Percentiles rank a stretch among this genome's conserved stretches.
phyloP scores from a whole-genome alignment of 192 early-diverging fungal species.

The Chytriomyces sp. region DNA sequence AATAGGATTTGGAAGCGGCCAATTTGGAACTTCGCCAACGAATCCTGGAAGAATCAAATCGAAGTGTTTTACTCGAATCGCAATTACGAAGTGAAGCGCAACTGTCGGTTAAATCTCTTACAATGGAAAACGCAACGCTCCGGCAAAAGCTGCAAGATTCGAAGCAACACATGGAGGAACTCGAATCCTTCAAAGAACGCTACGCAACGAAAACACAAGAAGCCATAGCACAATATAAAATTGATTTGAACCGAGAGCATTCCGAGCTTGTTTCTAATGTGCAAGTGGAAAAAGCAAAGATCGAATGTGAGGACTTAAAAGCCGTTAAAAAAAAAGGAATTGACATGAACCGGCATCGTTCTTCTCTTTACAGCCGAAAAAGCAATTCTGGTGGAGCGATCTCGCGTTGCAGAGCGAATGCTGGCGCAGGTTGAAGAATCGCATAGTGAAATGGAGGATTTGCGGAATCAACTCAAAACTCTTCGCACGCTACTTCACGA shows the following conservation, averaged over 20 bases:
- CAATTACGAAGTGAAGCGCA: conserved; percentile 49
- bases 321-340: neutral
- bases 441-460: conserved; percentile 23
- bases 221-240: conserved; percentile 55
- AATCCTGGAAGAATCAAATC: conserved; percentile 47
- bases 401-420: conserved; percentile 29
- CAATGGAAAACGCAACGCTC: conserved; percentile 42
- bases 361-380: conserved; percentile 33
- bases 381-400: conserved; percentile 39
- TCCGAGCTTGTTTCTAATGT: conserved; percentile 33
- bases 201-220: conserved; percentile 54
- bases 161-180: conserved; percentile 31
- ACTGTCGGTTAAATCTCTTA: conserved; percentile 37
- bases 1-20: neutral
- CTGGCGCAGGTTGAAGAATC: conserved; percentile 17
- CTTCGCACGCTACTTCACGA: conserved; percentile 12
- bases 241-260: conserved; percentile 51
- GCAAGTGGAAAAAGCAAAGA: conserved; percentile 47
- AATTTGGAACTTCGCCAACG: conserved; percentile 45
- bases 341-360: neutral
- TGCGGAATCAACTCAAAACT: conserved; percentile 35
- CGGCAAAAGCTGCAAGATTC: conserved; percentile 43
- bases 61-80: conserved; percentile 40
- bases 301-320: conserved; percentile 39
- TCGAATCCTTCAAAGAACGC: conserved; percentile 46